A percentile compares a stretch with the other conserved stretches of the same genome.
phyloP scores from a whole-genome alignment of 129 eudicot species.

The Ambrosia artemisiifolia region DNA sequence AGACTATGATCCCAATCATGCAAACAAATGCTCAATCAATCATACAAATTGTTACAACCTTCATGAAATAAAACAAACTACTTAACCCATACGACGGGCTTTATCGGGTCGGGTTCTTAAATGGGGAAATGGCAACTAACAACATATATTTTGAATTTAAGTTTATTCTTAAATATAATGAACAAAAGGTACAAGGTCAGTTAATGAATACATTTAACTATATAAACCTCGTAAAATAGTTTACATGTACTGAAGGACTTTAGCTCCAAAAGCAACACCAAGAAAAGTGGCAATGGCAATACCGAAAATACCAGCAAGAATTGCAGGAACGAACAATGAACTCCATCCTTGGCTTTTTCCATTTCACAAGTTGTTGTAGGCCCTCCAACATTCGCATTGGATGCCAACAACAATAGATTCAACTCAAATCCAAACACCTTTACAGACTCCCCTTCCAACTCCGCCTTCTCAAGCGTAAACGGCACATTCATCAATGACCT shows the following conservation, averaged over 20 bases:
- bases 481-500: constrained; percentile 99
- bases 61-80: too few species aligned
- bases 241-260: constrained; percentile 59
- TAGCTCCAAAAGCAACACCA: constrained; percentile 61
- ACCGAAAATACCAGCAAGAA: constrained; percentile 87
- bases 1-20: too few species aligned
- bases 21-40: too few species aligned
- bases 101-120: too few species aligned
- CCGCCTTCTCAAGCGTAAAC: constrained; percentile 74
- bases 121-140: too few species aligned
- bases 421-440: constrained; percentile 64
- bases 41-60: too few species aligned
- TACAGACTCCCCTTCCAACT: constrained; percentile 74
- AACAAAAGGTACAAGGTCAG: too few species aligned
- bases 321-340: constrained; percentile 63
- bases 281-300: constrained; percentile 80
- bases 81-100: too few species aligned
- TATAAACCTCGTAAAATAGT: not conserved
- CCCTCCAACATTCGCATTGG: constrained; percentile 88
- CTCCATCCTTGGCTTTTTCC: constrained; percentile 88
- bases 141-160: too few species aligned
- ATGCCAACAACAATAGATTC: constrained; percentile 59
- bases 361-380: constrained; percentile 92
- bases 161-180: too few species aligned
- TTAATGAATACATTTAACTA: too few species aligned